Base-by-base conservation (phyloP, 1,284 basidiomycete genomes). In the Laetiporus sulphureus region DNA sequence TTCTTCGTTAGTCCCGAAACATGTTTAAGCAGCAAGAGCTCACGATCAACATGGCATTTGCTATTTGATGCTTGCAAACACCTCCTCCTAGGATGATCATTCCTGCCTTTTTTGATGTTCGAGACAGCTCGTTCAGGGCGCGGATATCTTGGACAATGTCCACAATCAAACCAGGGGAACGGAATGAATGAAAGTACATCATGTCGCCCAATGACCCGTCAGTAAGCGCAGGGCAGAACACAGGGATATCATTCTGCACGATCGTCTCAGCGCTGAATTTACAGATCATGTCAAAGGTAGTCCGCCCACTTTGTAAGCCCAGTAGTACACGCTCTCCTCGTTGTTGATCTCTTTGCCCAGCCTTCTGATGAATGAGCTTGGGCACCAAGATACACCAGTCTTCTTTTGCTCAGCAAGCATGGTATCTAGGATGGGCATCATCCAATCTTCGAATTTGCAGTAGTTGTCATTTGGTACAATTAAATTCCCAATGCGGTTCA, bases 401-500 rank as follows among this genome's bases (percentile, higher is more conserved):
- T 69, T 63, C 49, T 78, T 75, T 66, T 99, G 96, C 61, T 99
- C 96, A 15, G 69, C 76, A 22, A 97, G 75, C 92, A 99, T 92
- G 32, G 71, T 63, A 60, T 99, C 89, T 32, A 99, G 75, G 45
- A 98, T 92, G 2, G 96, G 96, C 38, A 83, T 86, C 10, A 99
- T 78, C 96, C 96, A 99, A 62, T 99, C 95, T 65, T 99, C 96
- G 54, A 99, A 99, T 58, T 90, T 88, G 79, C 96, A 98, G 65
- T 99, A 99, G 61, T 99, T 99, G 56, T 97, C 93, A 61, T 99
- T 99, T 11, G 96, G 96, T 1, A 99, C 84, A 42, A 99, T 70
- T 31, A 99, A 75, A 58, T 99, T 99, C n/a, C 96, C 96, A 50
- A 99, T 95, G 22, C 96, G 80, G 58, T 99, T 99, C 72, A 99